Evolutionary conservation across 208 protist genomes (phyloP).

Genomic region (Trypanosoma mega): DNA sequence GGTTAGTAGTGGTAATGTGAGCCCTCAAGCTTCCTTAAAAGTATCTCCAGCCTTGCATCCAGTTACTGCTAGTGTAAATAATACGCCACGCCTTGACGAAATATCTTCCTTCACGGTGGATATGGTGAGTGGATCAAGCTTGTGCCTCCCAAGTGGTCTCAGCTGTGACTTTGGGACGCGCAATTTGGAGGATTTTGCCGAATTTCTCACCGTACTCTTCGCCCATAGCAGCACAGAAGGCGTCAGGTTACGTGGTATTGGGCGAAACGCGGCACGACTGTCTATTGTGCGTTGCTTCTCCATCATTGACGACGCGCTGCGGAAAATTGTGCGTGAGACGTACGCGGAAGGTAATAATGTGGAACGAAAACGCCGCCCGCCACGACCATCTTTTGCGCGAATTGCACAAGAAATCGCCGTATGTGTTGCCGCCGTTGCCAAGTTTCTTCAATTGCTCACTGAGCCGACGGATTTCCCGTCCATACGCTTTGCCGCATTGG

Average conservation of each 20-base stretch:
- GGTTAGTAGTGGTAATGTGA: no score
- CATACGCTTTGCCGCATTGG: conserved; percentile 63
- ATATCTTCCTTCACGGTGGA: conserved; percentile 31
- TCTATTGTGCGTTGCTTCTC: conserved; percentile 77
- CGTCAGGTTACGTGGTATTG: conserved; percentile 55
- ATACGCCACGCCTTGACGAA: conserved; percentile 11
- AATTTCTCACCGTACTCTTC: conserved; percentile 58
- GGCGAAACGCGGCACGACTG: conserved; percentile 52
- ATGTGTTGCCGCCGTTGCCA: conserved; percentile 48
- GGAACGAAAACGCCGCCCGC: not conserved
- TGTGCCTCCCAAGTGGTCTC: not conserved
- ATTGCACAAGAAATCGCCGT: conserved; percentile 56
- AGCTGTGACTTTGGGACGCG: conserved; percentile 29
- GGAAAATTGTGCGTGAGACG: conserved; percentile 58
- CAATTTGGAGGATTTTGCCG: conserved; percentile 59
- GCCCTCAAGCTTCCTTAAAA: no score
- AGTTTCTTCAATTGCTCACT: conserved; percentile 49
- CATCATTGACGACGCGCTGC: conserved; percentile 54
- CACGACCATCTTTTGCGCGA: conserved; percentile 29
- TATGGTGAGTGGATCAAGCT: not conserved
- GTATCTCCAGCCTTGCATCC: no score
- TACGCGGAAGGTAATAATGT: conserved; percentile 25
- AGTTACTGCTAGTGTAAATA: no score
- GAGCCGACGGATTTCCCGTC: conserved; percentile 40
- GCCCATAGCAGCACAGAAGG: conserved; percentile 55